These are phyloP conservation scores for Funneliformis geosporum DNA, from an alignment of 192 early-diverging fungal species.

Conservation along the genomic window DNA sequence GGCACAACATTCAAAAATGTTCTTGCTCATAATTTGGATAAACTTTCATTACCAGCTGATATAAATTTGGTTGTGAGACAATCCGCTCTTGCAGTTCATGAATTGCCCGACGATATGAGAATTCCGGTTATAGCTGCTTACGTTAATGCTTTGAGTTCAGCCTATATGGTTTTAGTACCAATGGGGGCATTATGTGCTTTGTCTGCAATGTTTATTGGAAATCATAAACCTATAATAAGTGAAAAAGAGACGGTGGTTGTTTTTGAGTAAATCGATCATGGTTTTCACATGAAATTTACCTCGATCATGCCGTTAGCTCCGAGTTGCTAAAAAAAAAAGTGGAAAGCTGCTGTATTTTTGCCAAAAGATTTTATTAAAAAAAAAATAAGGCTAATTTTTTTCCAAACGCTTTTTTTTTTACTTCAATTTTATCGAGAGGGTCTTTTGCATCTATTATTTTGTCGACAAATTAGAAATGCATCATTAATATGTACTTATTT, in stretches of 20 bases:
- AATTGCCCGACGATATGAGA: not conserved
- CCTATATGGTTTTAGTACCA: not conserved
- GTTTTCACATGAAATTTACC: no score
- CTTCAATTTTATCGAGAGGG: no score
- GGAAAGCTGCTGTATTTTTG: no score
- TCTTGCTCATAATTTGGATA: slow-evolving; percentile 20
- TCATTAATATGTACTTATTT: no score
- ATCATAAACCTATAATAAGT: not conserved
- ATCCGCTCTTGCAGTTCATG: not conserved
- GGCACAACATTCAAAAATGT: slow-evolving; percentile 67
- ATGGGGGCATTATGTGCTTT: not conserved
- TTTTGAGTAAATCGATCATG: not conserved
- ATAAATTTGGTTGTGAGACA: not conserved
- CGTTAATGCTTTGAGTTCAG: not conserved
- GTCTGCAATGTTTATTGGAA: not conserved
- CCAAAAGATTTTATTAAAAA: no score
- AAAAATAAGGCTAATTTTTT: no score
- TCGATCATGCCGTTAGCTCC: no score
- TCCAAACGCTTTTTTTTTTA: no score
- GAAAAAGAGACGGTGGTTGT: not conserved
- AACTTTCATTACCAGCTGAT: not conserved
- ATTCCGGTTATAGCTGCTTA: not conserved
- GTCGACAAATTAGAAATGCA: no score
- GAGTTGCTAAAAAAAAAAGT: no score
- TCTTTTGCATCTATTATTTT: no score